These are phyloP conservation scores for Fusarium multiceps DNA, from an alignment of 2,329 filamentous ascomycete genomes.

Conservation along the genomic window DNA sequence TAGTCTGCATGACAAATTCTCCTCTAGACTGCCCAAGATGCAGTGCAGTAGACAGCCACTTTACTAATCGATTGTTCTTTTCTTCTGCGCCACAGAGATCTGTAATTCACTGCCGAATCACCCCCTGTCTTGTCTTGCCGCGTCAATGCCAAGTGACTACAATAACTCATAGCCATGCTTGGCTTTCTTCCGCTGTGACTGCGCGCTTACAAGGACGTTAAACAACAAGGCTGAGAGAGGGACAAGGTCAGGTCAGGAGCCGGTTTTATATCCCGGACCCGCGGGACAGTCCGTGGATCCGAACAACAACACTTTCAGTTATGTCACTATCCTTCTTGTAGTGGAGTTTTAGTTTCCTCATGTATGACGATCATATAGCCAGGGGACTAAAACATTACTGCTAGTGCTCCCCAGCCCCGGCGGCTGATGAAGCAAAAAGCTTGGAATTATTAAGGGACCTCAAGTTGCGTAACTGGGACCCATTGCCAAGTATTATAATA, in stretches of 20 bases:
- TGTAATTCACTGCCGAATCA: slow-evolving; percentile 15
- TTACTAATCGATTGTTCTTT: not conserved
- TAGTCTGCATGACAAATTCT: not conserved
- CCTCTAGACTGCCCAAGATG: not conserved
- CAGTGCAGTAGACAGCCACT: not conserved
- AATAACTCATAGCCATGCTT: slow-evolving; percentile 9
- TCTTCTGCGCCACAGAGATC: slow-evolving; percentile 9
- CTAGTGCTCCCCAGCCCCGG: not conserved
- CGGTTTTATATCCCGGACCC: slow-evolving; percentile 7
- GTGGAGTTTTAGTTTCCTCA: slow-evolving; percentile 5
- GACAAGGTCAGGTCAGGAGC: not conserved
- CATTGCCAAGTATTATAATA: slow-evolving; percentile 18
- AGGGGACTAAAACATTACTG: not conserved
- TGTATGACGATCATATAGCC: slow-evolving; percentile 4
- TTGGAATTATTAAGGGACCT: slow-evolving; percentile 18
- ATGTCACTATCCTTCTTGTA: slow-evolving; percentile 7
- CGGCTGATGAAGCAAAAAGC: slow-evolving; percentile 12
- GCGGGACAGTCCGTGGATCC: slow-evolving; percentile 14
- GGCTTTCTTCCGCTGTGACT: not conserved
- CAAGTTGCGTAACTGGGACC: slow-evolving; percentile 22
- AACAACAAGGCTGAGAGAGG: slow-evolving; percentile 10
- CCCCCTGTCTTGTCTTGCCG: slow-evolving; percentile 14
- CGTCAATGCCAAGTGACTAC: slow-evolving; percentile 13
- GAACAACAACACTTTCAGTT: not conserved
- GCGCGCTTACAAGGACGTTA: not conserved